Evolutionary conservation across 1,139 yeast species (phyloP), one percentile per base, ranked within the genome.

Genomic region (Geotrichum carabidarum): DNA sequence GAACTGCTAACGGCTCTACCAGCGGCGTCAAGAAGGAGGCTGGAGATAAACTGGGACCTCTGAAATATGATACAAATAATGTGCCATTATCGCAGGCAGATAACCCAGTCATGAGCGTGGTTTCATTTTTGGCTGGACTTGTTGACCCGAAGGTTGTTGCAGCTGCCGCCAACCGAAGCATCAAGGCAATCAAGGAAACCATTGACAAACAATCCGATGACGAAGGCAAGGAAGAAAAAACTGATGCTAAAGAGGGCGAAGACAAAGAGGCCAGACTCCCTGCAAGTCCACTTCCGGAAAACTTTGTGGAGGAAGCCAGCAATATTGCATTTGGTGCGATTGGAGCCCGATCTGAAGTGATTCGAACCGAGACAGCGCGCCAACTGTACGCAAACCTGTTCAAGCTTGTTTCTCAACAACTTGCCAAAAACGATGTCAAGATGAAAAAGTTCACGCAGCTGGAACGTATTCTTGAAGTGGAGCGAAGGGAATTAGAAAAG

Each of bases 121-220:
- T 93, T 59, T 84, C 96, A 4, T 93, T 91, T 69, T 75, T 94
- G 72, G 84, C 94, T 0, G 84, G 90, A 47, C 72, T 91, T 56
- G 95, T 91, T 18, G 96, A 91, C 65, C 84, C 93, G n/a, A 84
- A 84, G 41, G 95, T 93, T 1, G 86, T 83, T 55, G 89, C 90
- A 9, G 95, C 96, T 11, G 88, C 95, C 17, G 70, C 76, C 1
- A 71, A 69, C 4, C 60, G 67, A 32, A 59, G 65, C 9, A 63
- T 69, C 30, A 61, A 79, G 58, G 78, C 78, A 2, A 75, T 84
- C 63, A 61, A 80, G 77, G 55, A 74, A 57, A 66, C 78, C 4
- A 60, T 37, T 3, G 67, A 78, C 43, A 72, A 64, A 44, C 65
- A 67, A 44, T 56, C 64, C 18, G 68, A 65, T 27, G 54, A 53